phyloP scores from a whole-genome alignment of 257 asterid genomes.

The Knoxia roxburghii region DNA sequence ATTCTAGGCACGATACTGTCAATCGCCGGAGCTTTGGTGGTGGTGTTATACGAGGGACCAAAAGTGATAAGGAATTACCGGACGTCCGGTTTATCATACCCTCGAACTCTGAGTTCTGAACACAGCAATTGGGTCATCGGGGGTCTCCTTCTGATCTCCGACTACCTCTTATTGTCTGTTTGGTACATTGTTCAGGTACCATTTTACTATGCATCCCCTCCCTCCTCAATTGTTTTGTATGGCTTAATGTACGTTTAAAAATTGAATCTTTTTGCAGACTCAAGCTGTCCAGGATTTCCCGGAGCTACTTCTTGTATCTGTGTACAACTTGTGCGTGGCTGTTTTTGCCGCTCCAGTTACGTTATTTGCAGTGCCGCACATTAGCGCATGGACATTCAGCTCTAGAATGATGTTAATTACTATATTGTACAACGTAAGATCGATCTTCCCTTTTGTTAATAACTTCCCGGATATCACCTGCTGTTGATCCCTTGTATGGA shows the following conservation, averaged over 20 bases:
- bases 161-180: conserved; percentile 58
- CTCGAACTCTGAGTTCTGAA: conserved; percentile 21
- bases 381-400: conserved; percentile 52
- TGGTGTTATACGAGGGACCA: conserved; percentile 69
- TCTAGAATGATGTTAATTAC: conserved; percentile 47
- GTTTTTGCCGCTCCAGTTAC: conserved; percentile 54
- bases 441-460: too few relatives aligned
- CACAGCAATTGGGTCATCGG: conserved; percentile 71
- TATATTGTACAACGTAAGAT: conserved; percentile 29
- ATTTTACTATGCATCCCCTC: not conserved
- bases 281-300: conserved; percentile 61
- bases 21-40: conserved; percentile 74
- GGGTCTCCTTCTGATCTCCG: conserved; percentile 55
- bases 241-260: too few relatives aligned
- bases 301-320: conserved; percentile 39
- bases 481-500: not conserved
- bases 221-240: not conserved
- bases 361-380: conserved; percentile 37
- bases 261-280: conserved; percentile 44
- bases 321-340: conserved; percentile 72
- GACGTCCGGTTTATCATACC: conserved; percentile 2
- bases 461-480: too few relatives aligned
- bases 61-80: conserved; percentile 27
- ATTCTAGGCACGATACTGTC: conserved; percentile 65
- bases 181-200: conserved; percentile 82